Conservation (phyloP, 805 yeast genomes). For the Pachysolen tannophilus region DNA sequence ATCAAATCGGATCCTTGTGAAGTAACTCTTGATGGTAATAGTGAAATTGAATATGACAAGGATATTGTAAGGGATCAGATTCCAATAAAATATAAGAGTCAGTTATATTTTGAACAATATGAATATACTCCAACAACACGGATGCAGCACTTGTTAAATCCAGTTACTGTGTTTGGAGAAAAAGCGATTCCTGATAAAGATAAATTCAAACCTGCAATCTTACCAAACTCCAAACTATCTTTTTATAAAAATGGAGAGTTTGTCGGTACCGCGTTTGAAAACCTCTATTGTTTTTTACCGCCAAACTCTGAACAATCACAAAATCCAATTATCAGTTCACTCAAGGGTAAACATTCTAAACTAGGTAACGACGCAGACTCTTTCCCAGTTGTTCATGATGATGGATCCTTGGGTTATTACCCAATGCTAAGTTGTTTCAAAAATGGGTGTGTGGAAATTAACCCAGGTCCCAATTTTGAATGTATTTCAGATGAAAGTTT, state of each 20-base stretch:
- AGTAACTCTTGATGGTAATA: constrained; percentile 12
- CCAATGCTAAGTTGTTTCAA: constrained; percentile 82
- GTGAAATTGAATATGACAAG: constrained; percentile 10
- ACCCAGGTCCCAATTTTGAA: constrained; percentile 59
- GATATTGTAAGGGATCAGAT: constrained; percentile 74
- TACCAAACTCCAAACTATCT: constrained; percentile 51
- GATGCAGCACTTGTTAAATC: constrained; percentile 69
- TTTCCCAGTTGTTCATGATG: constrained; percentile 43
- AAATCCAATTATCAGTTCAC: constrained; percentile 19
- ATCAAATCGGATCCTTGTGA: constrained; percentile 8
- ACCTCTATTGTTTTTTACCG: constrained; percentile 70
- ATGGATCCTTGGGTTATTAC: constrained; percentile 83
- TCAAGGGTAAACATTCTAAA: constrained; percentile 3
- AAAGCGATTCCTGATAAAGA: constrained; percentile 48
- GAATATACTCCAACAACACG: constrained; percentile 66
- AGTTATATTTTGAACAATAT: constrained; percentile 74
- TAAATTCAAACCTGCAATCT: constrained; percentile 36
- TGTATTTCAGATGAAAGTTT: constrained; percentile 31
- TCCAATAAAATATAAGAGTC: constrained; percentile 75
- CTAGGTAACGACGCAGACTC: constrained; percentile 7
- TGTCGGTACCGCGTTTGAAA: constrained; percentile 58
- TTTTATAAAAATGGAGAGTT: constrained; percentile 73
- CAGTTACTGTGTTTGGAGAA: constrained; percentile 65
- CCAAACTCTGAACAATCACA: constrained; percentile 54
- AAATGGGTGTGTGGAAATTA: constrained; percentile 67